Conservation (phyloP, 352 stramenopile species). For the Pythium oligandrum region DNA sequence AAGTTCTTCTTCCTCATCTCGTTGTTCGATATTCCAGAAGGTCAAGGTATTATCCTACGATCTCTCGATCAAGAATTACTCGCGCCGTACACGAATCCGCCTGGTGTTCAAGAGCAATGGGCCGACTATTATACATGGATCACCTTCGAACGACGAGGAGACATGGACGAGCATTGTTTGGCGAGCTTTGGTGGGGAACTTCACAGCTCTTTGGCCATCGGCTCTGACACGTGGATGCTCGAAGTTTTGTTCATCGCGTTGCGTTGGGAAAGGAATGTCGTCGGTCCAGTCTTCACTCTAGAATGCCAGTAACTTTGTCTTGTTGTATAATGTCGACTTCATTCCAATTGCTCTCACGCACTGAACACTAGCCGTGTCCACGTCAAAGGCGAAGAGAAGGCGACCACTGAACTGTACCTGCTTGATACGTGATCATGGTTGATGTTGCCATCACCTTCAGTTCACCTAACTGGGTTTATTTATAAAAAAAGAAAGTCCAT, state of each 20-base stretch:
- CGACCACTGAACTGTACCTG: no score
- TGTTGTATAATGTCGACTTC: background rate
- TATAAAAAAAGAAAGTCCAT: no score
- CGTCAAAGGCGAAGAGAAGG: no score
- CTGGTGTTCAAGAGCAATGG: slow-evolving; percentile 2
- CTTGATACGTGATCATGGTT: no score
- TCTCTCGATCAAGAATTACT: background rate
- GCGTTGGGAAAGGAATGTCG: slow-evolving; percentile 1
- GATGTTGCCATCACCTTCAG: no score
- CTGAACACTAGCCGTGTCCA: no score
- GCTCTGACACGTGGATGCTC: slow-evolving; percentile 1
- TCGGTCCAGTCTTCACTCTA: slow-evolving; percentile 1
- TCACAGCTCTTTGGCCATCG: background rate
- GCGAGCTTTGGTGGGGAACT: background rate
- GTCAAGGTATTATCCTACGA: slow-evolving; percentile 1
- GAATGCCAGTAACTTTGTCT: background rate
- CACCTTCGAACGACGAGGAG: background rate
- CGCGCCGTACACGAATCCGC: background rate
- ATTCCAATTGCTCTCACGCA: no score
- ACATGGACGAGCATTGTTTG: background rate
- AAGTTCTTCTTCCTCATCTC: slow-evolving; percentile 3
- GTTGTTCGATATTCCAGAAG: background rate
- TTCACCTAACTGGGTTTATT: no score
- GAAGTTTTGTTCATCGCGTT: slow-evolving; percentile 1
- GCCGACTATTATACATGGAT: background rate